Base-by-base conservation (phyloP, 78 protist genomes). In the Polysphondylium violaceum region DNA sequence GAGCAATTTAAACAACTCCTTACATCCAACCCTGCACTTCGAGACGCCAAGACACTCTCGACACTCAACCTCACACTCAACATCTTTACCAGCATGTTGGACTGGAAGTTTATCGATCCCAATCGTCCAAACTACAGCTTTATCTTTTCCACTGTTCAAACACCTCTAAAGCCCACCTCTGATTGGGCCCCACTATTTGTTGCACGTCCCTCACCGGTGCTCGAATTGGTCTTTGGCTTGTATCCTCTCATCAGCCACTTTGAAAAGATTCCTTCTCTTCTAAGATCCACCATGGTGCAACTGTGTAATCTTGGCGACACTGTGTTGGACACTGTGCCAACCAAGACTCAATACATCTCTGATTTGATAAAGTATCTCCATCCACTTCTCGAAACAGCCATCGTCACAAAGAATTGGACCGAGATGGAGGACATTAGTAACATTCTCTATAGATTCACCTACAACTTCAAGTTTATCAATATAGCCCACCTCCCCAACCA, bases 371-470 rank as follows among this genome's bases (percentile, higher is more conserved):
- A 29, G 1, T 8, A 36, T 27, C 2, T 72, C 1, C 16, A 50
- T 2, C 64, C 63, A 31, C 38, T 83, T 3, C 44, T 83, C 2
- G 38, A 68, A 33, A 65, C 9, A n/a, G 51, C 76, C 7, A 65
- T 78, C 25, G 47, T 64, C 17, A 69, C 91, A 16, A 9, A 25
- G 17, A 69, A 53, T 44, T 83, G 79, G 79, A 69, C 14, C n/a
- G 91, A 83, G 31, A 56, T 83, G 59, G 76, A 83, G 43, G 91
- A 83, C 44, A 9, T 83, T 3, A 55, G 81, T 3, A 36, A 67
- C 23, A 27, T 67, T 9, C 17, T 83, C 5, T 67, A 69, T 27
- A 17, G 51, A 38, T 44, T 83, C 27, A 69, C 81, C 44, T 29
- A 31, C 7, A 69, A 73, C 9, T 69, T 68, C 51, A 67, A 65